Percentiles rank a stretch among this genome's conserved stretches.
phyloP scores from a whole-genome alignment of 345 rosid species.

The Ceriops decandra region DNA sequence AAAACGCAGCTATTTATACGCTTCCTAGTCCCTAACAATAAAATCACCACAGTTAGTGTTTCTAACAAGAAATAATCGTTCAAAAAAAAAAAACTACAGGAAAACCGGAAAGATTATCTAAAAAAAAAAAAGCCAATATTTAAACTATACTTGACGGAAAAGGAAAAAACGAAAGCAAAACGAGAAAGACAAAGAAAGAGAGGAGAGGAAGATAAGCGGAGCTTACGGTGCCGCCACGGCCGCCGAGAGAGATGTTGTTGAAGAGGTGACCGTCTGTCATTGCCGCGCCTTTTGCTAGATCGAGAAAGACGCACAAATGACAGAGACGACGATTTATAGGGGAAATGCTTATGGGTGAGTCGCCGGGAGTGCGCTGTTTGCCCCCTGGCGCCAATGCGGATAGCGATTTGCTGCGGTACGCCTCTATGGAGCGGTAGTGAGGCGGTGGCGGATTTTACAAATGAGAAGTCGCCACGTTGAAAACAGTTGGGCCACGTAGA shows the following conservation, averaged over 20 bases:
- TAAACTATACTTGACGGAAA: background rate
- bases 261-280: conserved; percentile 80
- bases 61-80: background rate
- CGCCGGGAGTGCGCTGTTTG: background rate
- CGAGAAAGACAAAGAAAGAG: background rate
- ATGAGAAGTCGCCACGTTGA: no score
- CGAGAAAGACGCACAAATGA: background rate
- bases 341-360: no score
- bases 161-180: background rate
- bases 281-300: conserved; percentile 8
- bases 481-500: no score
- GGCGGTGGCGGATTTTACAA: no score
- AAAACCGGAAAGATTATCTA: background rate
- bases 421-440: no score
- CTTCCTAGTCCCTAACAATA: background rate
- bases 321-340: background rate
- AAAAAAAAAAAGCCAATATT: background rate
- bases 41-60: background rate
- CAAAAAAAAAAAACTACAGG: background rate
- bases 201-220: background rate
- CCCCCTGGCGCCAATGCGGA: background rate
- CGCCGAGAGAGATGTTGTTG: conserved; percentile 76
- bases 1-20: background rate
- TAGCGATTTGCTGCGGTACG: no score
- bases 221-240: conserved; percentile 78